Conservation (phyloP, 331 rosid species). For the Malus hybrid region DNA sequence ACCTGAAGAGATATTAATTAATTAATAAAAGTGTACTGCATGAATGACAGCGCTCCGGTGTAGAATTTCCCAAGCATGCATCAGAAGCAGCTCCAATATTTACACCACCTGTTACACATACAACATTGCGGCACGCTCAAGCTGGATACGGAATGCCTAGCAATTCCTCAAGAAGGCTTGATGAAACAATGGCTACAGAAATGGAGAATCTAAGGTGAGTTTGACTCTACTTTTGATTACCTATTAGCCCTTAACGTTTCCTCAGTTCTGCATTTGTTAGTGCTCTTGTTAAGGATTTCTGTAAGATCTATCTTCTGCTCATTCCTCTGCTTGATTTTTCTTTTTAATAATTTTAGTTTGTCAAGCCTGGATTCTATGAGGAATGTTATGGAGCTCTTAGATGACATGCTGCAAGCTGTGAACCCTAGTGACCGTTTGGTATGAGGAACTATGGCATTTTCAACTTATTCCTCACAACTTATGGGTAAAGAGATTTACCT, state of each 20-base stretch:
- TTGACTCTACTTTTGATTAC: background rate
- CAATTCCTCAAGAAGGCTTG: slow-evolving; percentile 92
- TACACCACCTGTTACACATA: slow-evolving; percentile 76
- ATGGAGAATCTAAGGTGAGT: slow-evolving; percentile 75
- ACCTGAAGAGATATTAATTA: background rate
- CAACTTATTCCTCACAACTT: slow-evolving; percentile 6
- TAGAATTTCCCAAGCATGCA: slow-evolving; percentile 76
- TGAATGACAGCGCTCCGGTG: slow-evolving; percentile 78
- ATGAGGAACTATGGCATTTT: slow-evolving; percentile 22
- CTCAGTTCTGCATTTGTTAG: background rate
- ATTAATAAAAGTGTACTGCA: slow-evolving; percentile 15
- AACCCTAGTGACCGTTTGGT: slow-evolving; percentile 71
- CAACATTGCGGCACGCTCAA: slow-evolving; percentile 37
- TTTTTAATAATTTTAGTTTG: slow-evolving; percentile 37
- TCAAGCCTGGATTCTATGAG: slow-evolving; percentile 86
- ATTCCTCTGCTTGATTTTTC: background rate
- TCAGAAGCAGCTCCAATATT: slow-evolving; percentile 71
- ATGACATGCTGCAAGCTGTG: slow-evolving; percentile 90
- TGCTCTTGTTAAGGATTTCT: background rate
- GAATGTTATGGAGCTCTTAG: slow-evolving; percentile 77
- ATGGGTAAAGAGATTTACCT: slow-evolving; percentile 1
- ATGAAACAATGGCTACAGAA: slow-evolving; percentile 97
- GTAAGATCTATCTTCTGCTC: background rate
- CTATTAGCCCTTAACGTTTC: background rate
- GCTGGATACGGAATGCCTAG: slow-evolving; percentile 88